Conservation (phyloP, 306 rosid species). For the Glycine soja region DNA sequence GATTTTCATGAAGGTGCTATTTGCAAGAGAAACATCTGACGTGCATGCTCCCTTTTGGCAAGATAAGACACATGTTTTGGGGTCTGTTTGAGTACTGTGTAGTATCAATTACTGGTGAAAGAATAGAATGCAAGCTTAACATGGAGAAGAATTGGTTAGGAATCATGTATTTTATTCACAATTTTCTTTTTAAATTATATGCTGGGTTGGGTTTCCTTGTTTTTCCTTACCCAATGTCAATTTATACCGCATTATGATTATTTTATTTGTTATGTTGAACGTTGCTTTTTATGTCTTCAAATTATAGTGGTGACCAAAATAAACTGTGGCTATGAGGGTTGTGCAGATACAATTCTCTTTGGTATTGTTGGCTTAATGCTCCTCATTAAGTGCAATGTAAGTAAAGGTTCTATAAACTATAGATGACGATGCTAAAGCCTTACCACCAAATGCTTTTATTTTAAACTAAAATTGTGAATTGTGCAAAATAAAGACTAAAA, state of each 20-base stretch:
- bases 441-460: too few species aligned
- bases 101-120: neutral
- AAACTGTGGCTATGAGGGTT: neutral
- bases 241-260: constrained; percentile 5
- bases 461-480: too few species aligned
- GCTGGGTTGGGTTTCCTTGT: constrained; percentile 28
- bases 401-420: too few species aligned
- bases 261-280: constrained; percentile 20
- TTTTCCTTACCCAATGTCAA: constrained; percentile 7
- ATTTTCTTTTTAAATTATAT: neutral
- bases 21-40: constrained; percentile 12
- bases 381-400: neutral
- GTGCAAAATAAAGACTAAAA: too few species aligned
- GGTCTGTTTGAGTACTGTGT: constrained; percentile 26
- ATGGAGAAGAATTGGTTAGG: constrained; percentile 1
- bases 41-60: constrained; percentile 31
- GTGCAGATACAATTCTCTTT: neutral
- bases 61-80: constrained; percentile 3
- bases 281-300: neutral
- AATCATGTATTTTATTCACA: constrained; percentile 24
- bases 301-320: neutral
- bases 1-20: constrained; percentile 31
- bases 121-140: neutral
- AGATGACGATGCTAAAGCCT: too few species aligned
- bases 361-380: neutral